These are phyloP conservation scores for Williopsis jadinii DNA, from an alignment of 1,139 yeast genomes.

Conservation along the genomic window DNA sequence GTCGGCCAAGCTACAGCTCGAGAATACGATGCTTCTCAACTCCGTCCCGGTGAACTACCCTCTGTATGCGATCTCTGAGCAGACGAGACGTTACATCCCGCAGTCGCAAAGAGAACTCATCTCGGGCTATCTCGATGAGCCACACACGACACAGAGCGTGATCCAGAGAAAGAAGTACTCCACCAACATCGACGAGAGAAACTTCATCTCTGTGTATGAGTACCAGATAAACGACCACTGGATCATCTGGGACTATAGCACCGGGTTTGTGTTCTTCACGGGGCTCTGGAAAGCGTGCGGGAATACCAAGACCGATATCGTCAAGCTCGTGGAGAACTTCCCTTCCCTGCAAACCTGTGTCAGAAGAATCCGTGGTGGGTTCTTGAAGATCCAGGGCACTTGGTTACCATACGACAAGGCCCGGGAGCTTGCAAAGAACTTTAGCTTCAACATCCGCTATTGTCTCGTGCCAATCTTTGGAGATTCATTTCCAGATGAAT, in stretches of 20 bases:
- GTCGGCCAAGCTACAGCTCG: constrained; percentile 2
- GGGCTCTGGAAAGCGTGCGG: constrained; percentile 87
- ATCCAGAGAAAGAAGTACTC: constrained; percentile 55
- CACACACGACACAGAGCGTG: constrained; percentile 2
- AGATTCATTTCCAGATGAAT: constrained; percentile 56
- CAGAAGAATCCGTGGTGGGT: constrained; percentile 84
- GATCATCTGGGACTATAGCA: constrained; percentile 83
- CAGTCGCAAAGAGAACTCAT: constrained; percentile 26
- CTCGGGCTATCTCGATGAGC: constrained; percentile 14
- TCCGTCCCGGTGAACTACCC: constrained; percentile 23
- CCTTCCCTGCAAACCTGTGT: constrained; percentile 42
- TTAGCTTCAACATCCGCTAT: constrained; percentile 73
- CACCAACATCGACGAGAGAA: constrained; percentile 66
- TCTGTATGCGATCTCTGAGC: constrained; percentile 20
- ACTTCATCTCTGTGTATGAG: constrained; percentile 67
- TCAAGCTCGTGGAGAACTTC: constrained; percentile 62
- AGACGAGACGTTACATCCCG: constrained; percentile 21
- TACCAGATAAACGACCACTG: constrained; percentile 57
- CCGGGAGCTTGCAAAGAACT: constrained; percentile 58
- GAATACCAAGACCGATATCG: constrained; percentile 69
- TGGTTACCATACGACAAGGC: constrained; percentile 82
- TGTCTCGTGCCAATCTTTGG: constrained; percentile 82
- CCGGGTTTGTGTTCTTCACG: constrained; percentile 86
- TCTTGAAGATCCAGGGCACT: constrained; percentile 88
- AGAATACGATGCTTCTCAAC: constrained; percentile 6